phyloP scores from a whole-genome alignment of 208 protist species.

The Leishmania tropica region DNA sequence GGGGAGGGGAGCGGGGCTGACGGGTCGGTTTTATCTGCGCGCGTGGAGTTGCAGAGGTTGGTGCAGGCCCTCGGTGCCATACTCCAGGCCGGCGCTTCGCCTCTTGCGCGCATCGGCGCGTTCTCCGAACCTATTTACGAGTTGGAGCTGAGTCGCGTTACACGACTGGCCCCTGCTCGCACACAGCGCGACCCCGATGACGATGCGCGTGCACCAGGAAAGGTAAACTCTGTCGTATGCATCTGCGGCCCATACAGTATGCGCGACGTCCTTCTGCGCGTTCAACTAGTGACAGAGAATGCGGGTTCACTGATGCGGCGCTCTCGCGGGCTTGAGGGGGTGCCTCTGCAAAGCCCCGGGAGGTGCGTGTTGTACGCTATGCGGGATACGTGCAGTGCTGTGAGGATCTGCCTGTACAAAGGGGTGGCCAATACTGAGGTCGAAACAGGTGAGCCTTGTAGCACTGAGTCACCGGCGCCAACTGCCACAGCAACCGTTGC shows the following conservation, averaged over 20 bases:
- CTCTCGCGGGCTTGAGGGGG: neutral
- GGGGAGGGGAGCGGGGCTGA: conserved; percentile 3
- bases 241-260: conserved; percentile 20
- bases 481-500: conserved; percentile 15
- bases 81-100: neutral
- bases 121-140: conserved; percentile 8
- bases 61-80: conserved; percentile 3
- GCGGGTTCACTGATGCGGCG: neutral
- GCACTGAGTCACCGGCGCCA: neutral
- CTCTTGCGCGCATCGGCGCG: neutral
- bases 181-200: neutral
- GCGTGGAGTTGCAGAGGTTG: conserved; percentile 20
- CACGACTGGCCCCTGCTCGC: neutral
- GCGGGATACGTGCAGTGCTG: neutral
- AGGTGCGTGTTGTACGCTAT: conserved; percentile 4
- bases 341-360: too few relatives aligned
- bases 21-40: neutral
- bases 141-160: conserved; percentile 11
- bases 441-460: neutral
- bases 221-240: neutral
- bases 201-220: too few relatives aligned
- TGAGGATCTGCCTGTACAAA: conserved; percentile 4
- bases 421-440: neutral
- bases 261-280: neutral
- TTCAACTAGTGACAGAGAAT: neutral